These are phyloP conservation scores for Yamadazyma pseudoaaseri DNA, from an alignment of 1,139 yeast genomes.

Conservation along the genomic window DNA sequence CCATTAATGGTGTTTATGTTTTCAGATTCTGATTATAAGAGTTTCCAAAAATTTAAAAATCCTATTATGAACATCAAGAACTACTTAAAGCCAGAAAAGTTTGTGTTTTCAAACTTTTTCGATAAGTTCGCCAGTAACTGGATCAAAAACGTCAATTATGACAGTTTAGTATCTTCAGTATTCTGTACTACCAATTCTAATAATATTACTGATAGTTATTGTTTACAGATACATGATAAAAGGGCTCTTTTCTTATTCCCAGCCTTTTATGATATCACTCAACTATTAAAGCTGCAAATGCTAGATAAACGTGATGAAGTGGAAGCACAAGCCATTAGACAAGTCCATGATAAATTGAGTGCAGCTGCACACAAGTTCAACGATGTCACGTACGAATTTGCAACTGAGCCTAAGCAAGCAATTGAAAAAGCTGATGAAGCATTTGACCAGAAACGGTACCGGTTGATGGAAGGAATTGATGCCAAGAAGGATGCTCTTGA, in stretches of 20 bases:
- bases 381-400: conserved; percentile 20
- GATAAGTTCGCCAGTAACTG: conserved; percentile 42
- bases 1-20: conserved; percentile 38
- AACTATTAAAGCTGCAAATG: conserved; percentile 3
- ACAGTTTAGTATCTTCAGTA: conserved; percentile 35
- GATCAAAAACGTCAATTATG: conserved; percentile 30
- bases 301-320: conserved; percentile 7
- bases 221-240: conserved; percentile 32
- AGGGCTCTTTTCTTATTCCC: conserved; percentile 30
- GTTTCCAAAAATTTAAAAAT: conserved; percentile 9
- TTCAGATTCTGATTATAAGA: conserved; percentile 9
- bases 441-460: conserved; percentile 18
- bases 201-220: conserved; percentile 27
- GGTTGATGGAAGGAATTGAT: conserved; percentile 15
- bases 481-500: conserved; percentile 14
- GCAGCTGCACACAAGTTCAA: conserved; percentile 18
- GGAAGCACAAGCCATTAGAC: conserved; percentile 22
- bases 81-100: conserved; percentile 17
- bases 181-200: conserved; percentile 37
- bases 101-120: conserved; percentile 31
- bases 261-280: conserved; percentile 20
- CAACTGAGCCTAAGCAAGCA: conserved; percentile 20
- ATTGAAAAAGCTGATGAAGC: conserved; percentile 21
- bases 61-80: conserved; percentile 23
- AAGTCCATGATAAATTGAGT: conserved; percentile 20